Percentiles rank a stretch among this genome's conserved stretches.
phyloP scores from a whole-genome alignment of 2,329 filamentous ascomycete species.

The Aspergillus pseudoglaucus region DNA sequence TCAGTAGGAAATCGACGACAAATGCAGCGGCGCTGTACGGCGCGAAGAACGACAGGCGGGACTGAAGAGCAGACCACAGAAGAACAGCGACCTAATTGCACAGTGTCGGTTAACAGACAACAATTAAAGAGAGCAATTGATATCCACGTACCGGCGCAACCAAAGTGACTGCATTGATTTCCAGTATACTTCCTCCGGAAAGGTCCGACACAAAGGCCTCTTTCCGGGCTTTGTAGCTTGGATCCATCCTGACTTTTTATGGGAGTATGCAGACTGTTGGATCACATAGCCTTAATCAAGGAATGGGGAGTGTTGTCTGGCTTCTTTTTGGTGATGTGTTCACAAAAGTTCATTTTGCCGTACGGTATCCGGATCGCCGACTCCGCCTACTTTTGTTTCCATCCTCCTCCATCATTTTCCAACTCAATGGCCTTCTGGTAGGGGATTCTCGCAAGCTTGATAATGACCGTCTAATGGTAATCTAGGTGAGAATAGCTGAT shows the following conservation, averaged over 20 bases:
- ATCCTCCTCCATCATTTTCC: not conserved
- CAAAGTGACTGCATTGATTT: slow-evolving; percentile 80
- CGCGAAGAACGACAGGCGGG: slow-evolving; percentile 75
- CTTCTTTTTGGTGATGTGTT: not conserved
- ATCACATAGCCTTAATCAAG: not conserved
- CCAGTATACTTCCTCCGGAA: slow-evolving; percentile 70
- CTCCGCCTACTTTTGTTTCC: no score
- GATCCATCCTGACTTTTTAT: slow-evolving; percentile 22
- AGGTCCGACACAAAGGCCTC: slow-evolving; percentile 93
- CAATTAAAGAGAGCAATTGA: not conserved
- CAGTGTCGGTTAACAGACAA: slow-evolving; percentile 6
- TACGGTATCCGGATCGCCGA: not conserved
- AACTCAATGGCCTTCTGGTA: not conserved
- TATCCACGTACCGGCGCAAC: slow-evolving; percentile 66
- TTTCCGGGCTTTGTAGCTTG: slow-evolving; percentile 81
- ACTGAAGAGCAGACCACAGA: slow-evolving; percentile 84
- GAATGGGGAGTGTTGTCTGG: not conserved
- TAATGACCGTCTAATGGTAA: no score
- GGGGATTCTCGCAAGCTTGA: no score
- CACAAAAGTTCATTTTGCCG: not conserved
- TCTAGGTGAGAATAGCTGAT: no score
- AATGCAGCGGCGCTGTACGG: slow-evolving; percentile 63
- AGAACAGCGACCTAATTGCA: slow-evolving; percentile 65
- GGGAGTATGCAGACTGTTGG: not conserved
- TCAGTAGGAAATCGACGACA: slow-evolving; percentile 78